Evolutionary conservation across 352 stramenopile species (phyloP).

Genomic region (Phytophthora idaei): DNA sequence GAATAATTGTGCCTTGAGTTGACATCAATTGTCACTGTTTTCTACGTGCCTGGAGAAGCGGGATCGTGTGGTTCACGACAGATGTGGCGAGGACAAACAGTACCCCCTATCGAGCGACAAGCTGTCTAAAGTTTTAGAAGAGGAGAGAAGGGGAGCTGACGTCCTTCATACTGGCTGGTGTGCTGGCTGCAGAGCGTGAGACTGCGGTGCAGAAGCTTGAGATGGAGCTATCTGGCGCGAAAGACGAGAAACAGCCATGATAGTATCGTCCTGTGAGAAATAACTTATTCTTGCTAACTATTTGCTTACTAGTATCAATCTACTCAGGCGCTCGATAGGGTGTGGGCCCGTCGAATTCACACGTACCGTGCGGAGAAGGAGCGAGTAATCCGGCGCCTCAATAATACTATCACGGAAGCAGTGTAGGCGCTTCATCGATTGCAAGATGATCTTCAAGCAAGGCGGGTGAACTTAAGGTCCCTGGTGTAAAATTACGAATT

Average conservation of each 20-base stretch:
- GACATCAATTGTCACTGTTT: neutral
- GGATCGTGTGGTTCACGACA: neutral
- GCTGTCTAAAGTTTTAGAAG: neutral
- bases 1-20: neutral
- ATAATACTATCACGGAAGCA: neutral
- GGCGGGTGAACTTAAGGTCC: no score
- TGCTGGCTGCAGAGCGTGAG: neutral
- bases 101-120: neutral
- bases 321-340: neutral
- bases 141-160: neutral
- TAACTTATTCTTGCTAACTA: neutral
- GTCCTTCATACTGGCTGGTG: neutral
- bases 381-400: neutral
- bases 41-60: neutral
- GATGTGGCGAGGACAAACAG: neutral
- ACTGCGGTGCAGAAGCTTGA: neutral
- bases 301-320: no score
- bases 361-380: neutral
- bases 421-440: neutral
- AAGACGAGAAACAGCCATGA: neutral
- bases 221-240: neutral
- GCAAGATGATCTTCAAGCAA: neutral
- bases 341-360: neutral
- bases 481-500: no score
- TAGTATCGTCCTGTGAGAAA: neutral